These are phyloP conservation scores for Platanus orientalis DNA, from an alignment of 164 flowering plant genomes.

Conservation along the genomic window DNA sequence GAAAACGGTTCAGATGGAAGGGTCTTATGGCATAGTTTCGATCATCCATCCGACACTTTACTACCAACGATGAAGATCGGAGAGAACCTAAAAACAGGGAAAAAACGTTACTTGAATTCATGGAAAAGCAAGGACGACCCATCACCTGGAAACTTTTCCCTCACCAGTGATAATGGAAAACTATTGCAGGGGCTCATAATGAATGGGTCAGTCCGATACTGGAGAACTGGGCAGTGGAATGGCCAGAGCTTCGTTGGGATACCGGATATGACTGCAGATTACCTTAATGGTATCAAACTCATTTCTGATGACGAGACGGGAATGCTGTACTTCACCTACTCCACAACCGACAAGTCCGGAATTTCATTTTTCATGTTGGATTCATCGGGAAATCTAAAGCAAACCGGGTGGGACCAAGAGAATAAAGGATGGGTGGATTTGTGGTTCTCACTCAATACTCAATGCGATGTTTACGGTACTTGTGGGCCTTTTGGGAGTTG, in stretches of 20 bases:
- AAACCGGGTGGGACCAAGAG: slow-evolving; percentile 7
- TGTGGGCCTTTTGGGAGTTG: slow-evolving; percentile 38
- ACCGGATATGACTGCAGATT: slow-evolving; percentile 13
- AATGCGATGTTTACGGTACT: slow-evolving; percentile 26
- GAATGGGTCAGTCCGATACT: slow-evolving; percentile 18
- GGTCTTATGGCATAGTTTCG: too few relatives aligned
- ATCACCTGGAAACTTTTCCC: slow-evolving; percentile 16
- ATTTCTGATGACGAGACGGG: neutral
- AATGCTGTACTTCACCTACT: neutral
- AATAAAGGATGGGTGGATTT: neutral
- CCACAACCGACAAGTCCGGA: neutral
- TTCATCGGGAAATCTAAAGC: neutral
- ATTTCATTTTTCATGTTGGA: neutral
- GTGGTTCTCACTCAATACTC: neutral
- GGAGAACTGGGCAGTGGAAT: slow-evolving; percentile 42
- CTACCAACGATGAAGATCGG: too few relatives aligned
- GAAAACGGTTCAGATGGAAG: too few relatives aligned
- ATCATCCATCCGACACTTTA: too few relatives aligned
- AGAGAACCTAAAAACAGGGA: too few relatives aligned
- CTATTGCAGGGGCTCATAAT: slow-evolving; percentile 20
- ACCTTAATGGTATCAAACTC: neutral
- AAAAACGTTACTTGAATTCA: neutral
- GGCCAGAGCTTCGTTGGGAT: slow-evolving; percentile 26
- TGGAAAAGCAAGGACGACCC: slow-evolving; percentile 32
- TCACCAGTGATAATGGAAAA: slow-evolving; percentile 5